Evolutionary conservation across 352 stramenopile genomes (phyloP).

Genomic region (Globisporangium nodosum): DNA sequence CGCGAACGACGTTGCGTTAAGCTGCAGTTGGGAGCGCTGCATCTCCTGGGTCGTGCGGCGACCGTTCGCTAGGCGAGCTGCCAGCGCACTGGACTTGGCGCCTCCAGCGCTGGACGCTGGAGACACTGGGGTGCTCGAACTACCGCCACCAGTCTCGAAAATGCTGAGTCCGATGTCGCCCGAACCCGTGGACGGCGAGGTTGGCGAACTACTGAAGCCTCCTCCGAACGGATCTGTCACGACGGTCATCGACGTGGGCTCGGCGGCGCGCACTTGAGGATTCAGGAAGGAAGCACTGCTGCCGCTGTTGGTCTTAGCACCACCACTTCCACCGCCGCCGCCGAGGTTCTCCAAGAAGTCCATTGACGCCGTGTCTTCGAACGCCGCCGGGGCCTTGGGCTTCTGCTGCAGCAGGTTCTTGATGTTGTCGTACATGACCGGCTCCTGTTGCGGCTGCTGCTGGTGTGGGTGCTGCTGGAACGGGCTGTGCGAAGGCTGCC

Average conservation of each 20-base stretch:
- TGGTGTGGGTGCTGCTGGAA: conserved; percentile 16
- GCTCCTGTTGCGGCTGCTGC: conserved; percentile 28
- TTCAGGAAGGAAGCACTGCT: conserved; percentile 13
- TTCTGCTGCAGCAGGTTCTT: conserved; percentile 79
- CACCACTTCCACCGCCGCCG: conserved; percentile 9
- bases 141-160: conserved; percentile 10
- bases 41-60: conserved; percentile 64
- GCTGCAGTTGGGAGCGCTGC: conserved; percentile 51
- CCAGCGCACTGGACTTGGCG: conserved; percentile 52
- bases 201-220: conserved; percentile 6
- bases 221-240: conserved; percentile 27
- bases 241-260: conserved; percentile 15
- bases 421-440: conserved; percentile 81
- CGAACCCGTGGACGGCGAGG: conserved; percentile 5
- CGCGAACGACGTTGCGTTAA: conserved; percentile 52
- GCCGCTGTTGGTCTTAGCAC: conserved; percentile 25
- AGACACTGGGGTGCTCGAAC: background rate
- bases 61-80: conserved; percentile 53
- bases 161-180: conserved; percentile 10
- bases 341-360: conserved; percentile 63
- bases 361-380: conserved; percentile 51
- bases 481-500: conserved; percentile 16
- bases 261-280: conserved; percentile 13
- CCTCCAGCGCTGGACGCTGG: conserved; percentile 7
- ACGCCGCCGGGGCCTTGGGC: conserved; percentile 26